Evolutionary conservation across 2,329 filamentous ascomycete species (phyloP).

Genomic region (Aspergillus viridinutans): DNA sequence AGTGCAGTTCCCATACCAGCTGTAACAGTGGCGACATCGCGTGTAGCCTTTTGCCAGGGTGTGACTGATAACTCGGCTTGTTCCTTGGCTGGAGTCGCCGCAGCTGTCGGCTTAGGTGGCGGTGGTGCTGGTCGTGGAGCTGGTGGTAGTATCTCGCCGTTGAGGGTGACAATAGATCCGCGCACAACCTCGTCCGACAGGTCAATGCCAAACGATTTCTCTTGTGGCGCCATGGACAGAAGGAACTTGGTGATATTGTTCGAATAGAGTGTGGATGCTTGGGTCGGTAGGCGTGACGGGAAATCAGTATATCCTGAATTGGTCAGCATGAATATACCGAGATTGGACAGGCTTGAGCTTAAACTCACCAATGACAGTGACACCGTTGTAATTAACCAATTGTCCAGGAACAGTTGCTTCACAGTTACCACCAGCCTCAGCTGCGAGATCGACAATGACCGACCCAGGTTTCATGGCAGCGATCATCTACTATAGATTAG

Average conservation of each 20-base stretch:
- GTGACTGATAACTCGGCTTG: slow-evolving; percentile 64
- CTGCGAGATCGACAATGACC: slow-evolving; percentile 81
- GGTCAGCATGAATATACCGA: neutral
- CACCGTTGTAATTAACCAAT: slow-evolving; percentile 66
- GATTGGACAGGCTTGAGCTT: neutral
- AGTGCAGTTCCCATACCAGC: slow-evolving; percentile 73
- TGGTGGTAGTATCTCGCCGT: slow-evolving; percentile 71
- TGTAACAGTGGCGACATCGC: slow-evolving; percentile 70
- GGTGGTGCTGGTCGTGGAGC: slow-evolving; percentile 65
- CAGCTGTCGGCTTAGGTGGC: slow-evolving; percentile 50
- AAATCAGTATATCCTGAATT: slow-evolving; percentile 72
- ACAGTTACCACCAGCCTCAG: slow-evolving; percentile 84
- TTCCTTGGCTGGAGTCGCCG: slow-evolving; percentile 46
- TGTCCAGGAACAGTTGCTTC: slow-evolving; percentile 74
- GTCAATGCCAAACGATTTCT: slow-evolving; percentile 76
- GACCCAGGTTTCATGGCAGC: slow-evolving; percentile 86
- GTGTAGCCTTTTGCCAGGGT: slow-evolving; percentile 73
- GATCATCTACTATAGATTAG: slow-evolving; percentile 55
- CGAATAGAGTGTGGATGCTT: slow-evolving; percentile 84
- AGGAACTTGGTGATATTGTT: slow-evolving; percentile 92
- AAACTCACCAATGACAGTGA: slow-evolving; percentile 72
- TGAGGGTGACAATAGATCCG: slow-evolving; percentile 74
- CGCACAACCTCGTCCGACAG: slow-evolving; percentile 80
- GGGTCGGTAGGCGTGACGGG: slow-evolving; percentile 78
- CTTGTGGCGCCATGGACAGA: slow-evolving; percentile 72